Conservation (phyloP, 805 yeast species). For the Torulaspora delbrueckii region DNA sequence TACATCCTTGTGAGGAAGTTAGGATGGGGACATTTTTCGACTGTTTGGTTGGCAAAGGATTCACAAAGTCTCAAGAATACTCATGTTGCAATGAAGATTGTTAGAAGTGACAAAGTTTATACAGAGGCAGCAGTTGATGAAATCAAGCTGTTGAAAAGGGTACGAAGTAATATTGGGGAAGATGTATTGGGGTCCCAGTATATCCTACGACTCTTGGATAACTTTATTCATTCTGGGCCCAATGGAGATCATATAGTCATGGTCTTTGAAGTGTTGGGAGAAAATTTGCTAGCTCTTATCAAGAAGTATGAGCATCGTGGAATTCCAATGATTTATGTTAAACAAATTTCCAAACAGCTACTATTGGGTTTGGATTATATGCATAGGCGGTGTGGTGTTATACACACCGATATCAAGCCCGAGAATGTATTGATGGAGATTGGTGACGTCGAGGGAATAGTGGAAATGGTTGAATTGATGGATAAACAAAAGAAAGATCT, state of each 20-base stretch:
- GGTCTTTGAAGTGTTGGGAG: slow-evolving; percentile 98
- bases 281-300: slow-evolving; percentile 79
- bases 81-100: slow-evolving; percentile 93
- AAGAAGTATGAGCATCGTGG: slow-evolving; percentile 73
- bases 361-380: slow-evolving; percentile 60
- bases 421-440: slow-evolving; percentile 76
- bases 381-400: slow-evolving; percentile 63
- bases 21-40: slow-evolving; percentile 99
- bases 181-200: slow-evolving; percentile 77
- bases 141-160: slow-evolving; percentile 67
- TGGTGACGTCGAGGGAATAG: slow-evolving; percentile 77
- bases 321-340: slow-evolving; percentile 69
- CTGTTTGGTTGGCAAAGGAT: slow-evolving; percentile 85
- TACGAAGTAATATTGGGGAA: slow-evolving; percentile 39
- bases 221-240: slow-evolving; percentile 80
- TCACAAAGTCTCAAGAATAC: slow-evolving; percentile 40
- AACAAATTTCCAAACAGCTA: slow-evolving; percentile 76
- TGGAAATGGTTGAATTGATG: slow-evolving; percentile 57
- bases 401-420: slow-evolving; percentile 73
- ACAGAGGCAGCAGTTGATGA: slow-evolving; percentile 95
- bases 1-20: slow-evolving; percentile 81
- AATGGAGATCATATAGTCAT: slow-evolving; percentile 92
- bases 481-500: slow-evolving; percentile 47
- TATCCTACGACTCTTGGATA: slow-evolving; percentile 75
- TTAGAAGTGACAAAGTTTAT: slow-evolving; percentile 83